These are phyloP conservation scores for Talaromyces rugulosus DNA, from an alignment of 2,329 filamentous ascomycete species.

Conservation along the genomic window DNA sequence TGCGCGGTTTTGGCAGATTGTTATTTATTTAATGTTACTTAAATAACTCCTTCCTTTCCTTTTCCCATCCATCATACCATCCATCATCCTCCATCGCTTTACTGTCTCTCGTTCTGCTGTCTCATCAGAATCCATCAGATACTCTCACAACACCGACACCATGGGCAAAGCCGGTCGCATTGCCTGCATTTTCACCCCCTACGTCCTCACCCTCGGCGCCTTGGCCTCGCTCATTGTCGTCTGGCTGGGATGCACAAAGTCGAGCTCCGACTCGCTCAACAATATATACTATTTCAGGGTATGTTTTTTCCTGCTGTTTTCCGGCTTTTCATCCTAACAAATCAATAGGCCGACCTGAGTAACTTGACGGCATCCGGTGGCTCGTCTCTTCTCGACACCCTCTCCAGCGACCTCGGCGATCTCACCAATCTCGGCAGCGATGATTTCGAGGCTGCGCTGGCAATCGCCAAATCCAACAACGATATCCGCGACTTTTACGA, in stretches of 20 bases:
- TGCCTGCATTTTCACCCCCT: conserved; percentile 82
- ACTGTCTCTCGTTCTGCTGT: neutral
- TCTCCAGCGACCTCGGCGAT: conserved; percentile 12
- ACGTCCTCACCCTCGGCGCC: conserved; percentile 72
- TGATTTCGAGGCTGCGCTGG: conserved; percentile 22
- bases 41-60: too few species aligned
- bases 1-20: neutral
- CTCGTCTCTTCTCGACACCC: conserved; percentile 14
- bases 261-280: conserved; percentile 42
- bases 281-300: conserved; percentile 54
- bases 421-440: conserved; percentile 19
- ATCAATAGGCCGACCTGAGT: conserved; percentile 52
- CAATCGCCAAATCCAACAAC: conserved; percentile 41
- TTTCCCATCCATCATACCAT: too few species aligned
- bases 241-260: conserved; percentile 54
- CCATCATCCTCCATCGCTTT: neutral
- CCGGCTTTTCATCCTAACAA: neutral
- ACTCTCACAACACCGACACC: neutral
- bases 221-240: conserved; percentile 64
- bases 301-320: neutral
- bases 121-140: too few species aligned
- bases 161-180: conserved; percentile 75
- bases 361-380: conserved; percentile 53
- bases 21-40: too few species aligned
- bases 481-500: conserved; percentile 73